Base-by-base conservation (phyloP, 495 filamentous ascomycete genomes). In the Tetracladium setigerum region DNA sequence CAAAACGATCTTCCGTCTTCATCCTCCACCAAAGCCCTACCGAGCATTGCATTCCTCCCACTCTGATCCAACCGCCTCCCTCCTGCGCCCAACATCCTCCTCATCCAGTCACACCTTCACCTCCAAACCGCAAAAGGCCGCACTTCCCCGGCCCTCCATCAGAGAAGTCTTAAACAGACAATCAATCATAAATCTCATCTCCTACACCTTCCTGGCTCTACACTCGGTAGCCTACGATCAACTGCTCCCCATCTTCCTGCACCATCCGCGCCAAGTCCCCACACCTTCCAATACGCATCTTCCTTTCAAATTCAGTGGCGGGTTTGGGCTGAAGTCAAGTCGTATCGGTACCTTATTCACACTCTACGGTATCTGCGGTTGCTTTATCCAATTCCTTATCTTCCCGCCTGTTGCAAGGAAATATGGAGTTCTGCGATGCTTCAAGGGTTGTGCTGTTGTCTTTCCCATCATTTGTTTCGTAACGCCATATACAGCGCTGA, bases 221-320 rank as follows among this genome's bases (percentile, higher is more conserved):
- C 87, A 92, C 52, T 77, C 76, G 5, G 77, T 90, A 43, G 83
- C 83, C 0, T 92, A 78, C 58, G 87, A 95, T 62, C 86, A 90
- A 45, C 69, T 88, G 7, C 69, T 92, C 4, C 84, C 87, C 1
- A 83, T 91, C 1, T 91, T 90, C 57, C 76, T 92, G 60, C 86
- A 91, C 61, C 81, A 81, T 55, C 86, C 83, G 0, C 58, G 54
- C 4, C 76, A 83, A 50, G 60, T 60, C 1, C 59, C 72, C 0
- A 61, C 77, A 24, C 47, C 67, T 2, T 56, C 62, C 11, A 82
- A 84, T 58, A 81, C 80, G 0, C 67, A 73, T 30, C 71, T 87
- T 2, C 87, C 87, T 0, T 83, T 94, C 64, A 79, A 82, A 54
- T 94, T 94, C 57, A 69, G 74, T 2, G 82, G 87, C 40, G 88